Conservation (phyloP, 139 green algal species). For the Auxenochlorella pyrenoidosa region DNA sequence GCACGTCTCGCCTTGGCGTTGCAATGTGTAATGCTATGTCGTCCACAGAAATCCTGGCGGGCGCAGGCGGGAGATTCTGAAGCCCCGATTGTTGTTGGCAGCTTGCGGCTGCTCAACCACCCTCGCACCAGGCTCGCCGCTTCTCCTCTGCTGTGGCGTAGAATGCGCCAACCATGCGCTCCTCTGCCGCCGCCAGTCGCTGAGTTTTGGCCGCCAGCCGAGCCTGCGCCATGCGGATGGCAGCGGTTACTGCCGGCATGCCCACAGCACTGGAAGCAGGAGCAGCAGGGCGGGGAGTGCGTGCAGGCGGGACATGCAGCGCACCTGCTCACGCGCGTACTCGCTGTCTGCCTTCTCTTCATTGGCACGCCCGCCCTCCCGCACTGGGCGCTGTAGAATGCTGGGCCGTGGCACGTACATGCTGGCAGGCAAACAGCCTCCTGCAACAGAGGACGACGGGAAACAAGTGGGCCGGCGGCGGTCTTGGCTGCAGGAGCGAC, state of each 20-base stretch:
- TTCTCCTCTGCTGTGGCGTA: conserved; percentile 9
- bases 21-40: too few species aligned
- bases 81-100: neutral
- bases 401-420: conserved; percentile 23
- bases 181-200: neutral
- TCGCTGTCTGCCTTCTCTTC: neutral
- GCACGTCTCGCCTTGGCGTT: too few species aligned
- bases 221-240: neutral
- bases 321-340: neutral
- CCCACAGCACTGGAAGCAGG: too few species aligned
- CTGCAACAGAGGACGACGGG: neutral
- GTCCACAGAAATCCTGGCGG: too few species aligned
- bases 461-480: neutral
- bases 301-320: too few species aligned
- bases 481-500: neutral
- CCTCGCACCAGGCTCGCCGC: conserved; percentile 16
- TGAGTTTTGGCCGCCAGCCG: conserved; percentile 7
- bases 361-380: neutral
- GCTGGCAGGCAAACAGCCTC: neutral
- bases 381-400: conserved; percentile 10
- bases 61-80: neutral
- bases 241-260: too few species aligned
- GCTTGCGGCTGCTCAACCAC: neutral
- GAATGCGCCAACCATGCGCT: conserved; percentile 4
- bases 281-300: too few species aligned